Conservation (phyloP, 768 basidiomycete genomes). For the Russula compacta region DNA sequence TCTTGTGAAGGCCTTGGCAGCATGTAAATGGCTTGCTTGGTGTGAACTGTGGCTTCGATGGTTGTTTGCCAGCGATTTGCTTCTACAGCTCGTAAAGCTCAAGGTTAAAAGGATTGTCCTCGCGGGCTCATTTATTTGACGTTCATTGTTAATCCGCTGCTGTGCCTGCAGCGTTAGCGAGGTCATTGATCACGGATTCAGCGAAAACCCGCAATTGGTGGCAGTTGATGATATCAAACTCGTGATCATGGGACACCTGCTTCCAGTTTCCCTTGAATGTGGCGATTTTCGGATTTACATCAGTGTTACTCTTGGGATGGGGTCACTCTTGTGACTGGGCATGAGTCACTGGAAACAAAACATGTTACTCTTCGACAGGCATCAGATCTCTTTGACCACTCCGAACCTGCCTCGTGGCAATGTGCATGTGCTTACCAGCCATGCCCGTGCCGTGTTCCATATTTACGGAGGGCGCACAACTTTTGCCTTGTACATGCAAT, state of each 20-base stretch:
- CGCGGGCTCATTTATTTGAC: neutral
- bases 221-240: neutral
- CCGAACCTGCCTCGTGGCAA: neutral
- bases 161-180: constrained; percentile 26
- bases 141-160: neutral
- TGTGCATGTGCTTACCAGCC: too few relatives aligned
- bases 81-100: neutral
- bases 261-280: constrained; percentile 25
- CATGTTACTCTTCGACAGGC: neutral
- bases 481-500: constrained; percentile 31
- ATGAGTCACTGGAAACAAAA: too few relatives aligned
- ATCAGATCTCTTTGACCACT: neutral
- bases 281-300: neutral
- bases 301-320: too few relatives aligned
- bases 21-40: too few relatives aligned
- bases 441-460: neutral
- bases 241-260: constrained; percentile 25
- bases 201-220: neutral
- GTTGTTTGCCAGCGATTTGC: neutral
- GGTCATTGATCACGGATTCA: constrained; percentile 9
- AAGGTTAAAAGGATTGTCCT: neutral
- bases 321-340: too few relatives aligned
- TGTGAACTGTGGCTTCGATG: too few relatives aligned
- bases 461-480: constrained; percentile 30
- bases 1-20: too few relatives aligned